Conservation (phyloP, 805 yeast species). For the Wickerhamiella nectarea region DNA sequence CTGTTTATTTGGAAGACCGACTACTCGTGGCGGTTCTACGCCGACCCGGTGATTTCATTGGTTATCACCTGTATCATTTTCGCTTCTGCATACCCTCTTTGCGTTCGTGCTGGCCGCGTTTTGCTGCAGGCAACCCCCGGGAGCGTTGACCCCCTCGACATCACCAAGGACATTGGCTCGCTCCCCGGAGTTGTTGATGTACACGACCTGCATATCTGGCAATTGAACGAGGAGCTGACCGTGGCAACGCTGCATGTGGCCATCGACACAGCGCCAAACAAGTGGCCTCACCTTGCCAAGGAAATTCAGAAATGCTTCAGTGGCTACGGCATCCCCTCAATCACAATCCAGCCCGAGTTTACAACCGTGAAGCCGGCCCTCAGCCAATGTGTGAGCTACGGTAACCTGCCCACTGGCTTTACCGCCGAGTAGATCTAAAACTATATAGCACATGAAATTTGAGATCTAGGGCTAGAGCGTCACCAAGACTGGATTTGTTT, state of each 20-base stretch:
- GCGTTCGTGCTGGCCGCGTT: constrained; percentile 74
- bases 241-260: constrained; percentile 87
- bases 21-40: constrained; percentile 71
- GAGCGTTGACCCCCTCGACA: constrained; percentile 60
- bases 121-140: constrained; percentile 86
- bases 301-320: constrained; percentile 69
- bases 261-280: constrained; percentile 47
- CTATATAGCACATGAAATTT: too few relatives aligned
- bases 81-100: constrained; percentile 80
- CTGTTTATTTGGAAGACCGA: constrained; percentile 88
- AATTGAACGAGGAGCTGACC: constrained; percentile 69
- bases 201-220: constrained; percentile 96
- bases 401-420: constrained; percentile 11
- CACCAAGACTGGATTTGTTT: too few relatives aligned
- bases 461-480: too few relatives aligned
- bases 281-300: constrained; percentile 57
- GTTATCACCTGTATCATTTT: constrained; percentile 79
- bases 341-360: constrained; percentile 95
- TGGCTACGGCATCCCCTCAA: constrained; percentile 76
- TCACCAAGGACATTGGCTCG: constrained; percentile 50
- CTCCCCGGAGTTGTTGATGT: constrained; percentile 68
- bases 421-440: too few relatives aligned
- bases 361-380: not conserved
- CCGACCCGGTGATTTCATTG: constrained; percentile 78
- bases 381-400: constrained; percentile 12